Percentiles rank a stretch among this genome's conserved stretches.
Conservation (phyloP, 768 basidiomycete genomes). For the Sutorius australiensis region DNA sequence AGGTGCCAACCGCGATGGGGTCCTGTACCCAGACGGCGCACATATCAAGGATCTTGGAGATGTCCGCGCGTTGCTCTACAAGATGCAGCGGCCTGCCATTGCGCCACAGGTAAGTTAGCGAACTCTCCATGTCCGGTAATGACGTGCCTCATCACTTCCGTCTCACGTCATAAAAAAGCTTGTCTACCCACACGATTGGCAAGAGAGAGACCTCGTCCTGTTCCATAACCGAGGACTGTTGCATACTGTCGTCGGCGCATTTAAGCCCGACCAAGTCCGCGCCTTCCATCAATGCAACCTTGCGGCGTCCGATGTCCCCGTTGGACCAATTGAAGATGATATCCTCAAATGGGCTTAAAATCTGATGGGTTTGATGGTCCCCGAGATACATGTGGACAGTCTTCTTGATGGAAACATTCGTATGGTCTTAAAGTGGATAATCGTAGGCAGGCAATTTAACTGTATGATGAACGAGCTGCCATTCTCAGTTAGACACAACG, state of each 20-base stretch:
- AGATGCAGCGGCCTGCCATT: slow-evolving; percentile 90
- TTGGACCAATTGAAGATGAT: slow-evolving; percentile 46
- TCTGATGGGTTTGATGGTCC: not conserved
- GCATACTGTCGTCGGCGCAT: slow-evolving; percentile 67
- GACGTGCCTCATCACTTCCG: not conserved
- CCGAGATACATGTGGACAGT: too few relatives aligned
- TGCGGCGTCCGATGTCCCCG: slow-evolving; percentile 48
- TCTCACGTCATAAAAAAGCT: slow-evolving; percentile 31
- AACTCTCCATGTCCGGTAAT: not conserved
- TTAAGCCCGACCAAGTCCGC: slow-evolving; percentile 45
- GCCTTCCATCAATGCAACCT: slow-evolving; percentile 58
- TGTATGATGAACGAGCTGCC: too few relatives aligned
- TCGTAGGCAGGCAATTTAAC: too few relatives aligned
- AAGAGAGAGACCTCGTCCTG: slow-evolving; percentile 57
- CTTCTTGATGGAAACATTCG: too few relatives aligned
- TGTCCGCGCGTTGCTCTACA: slow-evolving; percentile 76
- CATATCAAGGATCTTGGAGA: slow-evolving; percentile 68
- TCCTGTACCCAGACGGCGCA: slow-evolving; percentile 81
- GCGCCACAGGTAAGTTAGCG: slow-evolving; percentile 54
- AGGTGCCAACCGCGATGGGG: slow-evolving; percentile 52
- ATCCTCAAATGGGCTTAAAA: slow-evolving; percentile 40
- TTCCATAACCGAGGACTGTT: slow-evolving; percentile 73
- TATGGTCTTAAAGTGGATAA: too few relatives aligned
- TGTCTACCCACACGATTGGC: slow-evolving; percentile 89
- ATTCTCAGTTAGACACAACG: too few relatives aligned